A percentile compares a stretch with the other conserved stretches of the same genome.
These are phyloP conservation scores for Trichoderma sp. DNA, from an alignment of 2,329 filamentous ascomycete species.

Conservation along the genomic window DNA sequence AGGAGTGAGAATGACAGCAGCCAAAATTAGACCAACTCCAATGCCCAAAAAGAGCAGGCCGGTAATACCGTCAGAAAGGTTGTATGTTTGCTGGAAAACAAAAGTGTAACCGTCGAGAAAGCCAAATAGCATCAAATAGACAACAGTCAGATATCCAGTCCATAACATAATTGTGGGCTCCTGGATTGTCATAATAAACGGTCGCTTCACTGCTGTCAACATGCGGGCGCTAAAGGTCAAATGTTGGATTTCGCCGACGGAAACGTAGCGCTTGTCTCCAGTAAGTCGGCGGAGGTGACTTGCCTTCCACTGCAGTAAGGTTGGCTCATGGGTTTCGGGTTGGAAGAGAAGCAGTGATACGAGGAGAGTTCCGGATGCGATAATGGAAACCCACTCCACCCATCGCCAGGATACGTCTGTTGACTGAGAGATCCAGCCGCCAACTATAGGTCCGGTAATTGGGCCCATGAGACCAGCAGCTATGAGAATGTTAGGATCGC, in stretches of 20 bases:
- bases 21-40: background rate
- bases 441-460: background rate
- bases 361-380: slow-evolving; percentile 10
- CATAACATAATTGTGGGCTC: slow-evolving; percentile 22
- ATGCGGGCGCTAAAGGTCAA: background rate
- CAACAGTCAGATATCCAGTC: slow-evolving; percentile 14
- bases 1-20: background rate
- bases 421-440: slow-evolving; percentile 13
- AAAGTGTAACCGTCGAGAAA: slow-evolving; percentile 18
- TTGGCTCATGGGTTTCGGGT: slow-evolving; percentile 15
- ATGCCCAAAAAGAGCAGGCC: slow-evolving; percentile 8
- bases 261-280: slow-evolving; percentile 9
- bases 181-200: slow-evolving; percentile 12
- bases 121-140: slow-evolving; percentile 16
- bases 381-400: slow-evolving; percentile 20
- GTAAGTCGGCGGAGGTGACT: slow-evolving; percentile 11
- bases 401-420: slow-evolving; percentile 15
- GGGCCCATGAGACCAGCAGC: slow-evolving; percentile 16
- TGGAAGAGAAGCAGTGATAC: slow-evolving; percentile 14
- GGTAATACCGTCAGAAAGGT: slow-evolving; percentile 19
- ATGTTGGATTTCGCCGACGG: slow-evolving; percentile 1
- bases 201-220: slow-evolving; percentile 7
- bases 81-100: slow-evolving; percentile 14
- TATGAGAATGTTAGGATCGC: background rate
- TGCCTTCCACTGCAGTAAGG: slow-evolving; percentile 10